Conservation (phyloP, 2,329 filamentous ascomycete genomes). For the Pyrenophora graminea region DNA sequence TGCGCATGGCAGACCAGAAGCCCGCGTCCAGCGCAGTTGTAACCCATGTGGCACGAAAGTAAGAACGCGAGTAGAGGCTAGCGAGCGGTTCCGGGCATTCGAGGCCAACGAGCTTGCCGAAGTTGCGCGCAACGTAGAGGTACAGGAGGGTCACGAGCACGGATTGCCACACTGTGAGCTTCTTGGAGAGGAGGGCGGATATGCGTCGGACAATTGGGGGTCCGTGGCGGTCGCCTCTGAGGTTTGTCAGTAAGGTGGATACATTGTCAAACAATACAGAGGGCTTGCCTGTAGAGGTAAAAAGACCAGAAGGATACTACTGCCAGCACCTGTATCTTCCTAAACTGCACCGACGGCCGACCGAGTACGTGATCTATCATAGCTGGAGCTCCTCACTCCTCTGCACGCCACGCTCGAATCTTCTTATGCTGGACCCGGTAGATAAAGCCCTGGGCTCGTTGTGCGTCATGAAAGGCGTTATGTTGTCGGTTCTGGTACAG, state of each 20-base stretch:
- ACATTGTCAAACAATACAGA: background rate
- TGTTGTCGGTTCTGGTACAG: slow-evolving; percentile 1
- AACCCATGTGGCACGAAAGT: slow-evolving; percentile 96
- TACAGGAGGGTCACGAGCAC: slow-evolving; percentile 86
- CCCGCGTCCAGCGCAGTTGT: slow-evolving; percentile 92
- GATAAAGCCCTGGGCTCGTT: background rate
- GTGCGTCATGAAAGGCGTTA: slow-evolving; percentile 24
- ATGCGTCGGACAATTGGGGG: slow-evolving; percentile 74
- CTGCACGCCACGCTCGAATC: background rate
- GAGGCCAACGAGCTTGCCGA: slow-evolving; percentile 87
- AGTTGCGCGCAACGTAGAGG: slow-evolving; percentile 89
- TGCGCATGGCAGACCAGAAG: slow-evolving; percentile 98
- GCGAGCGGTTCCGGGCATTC: slow-evolving; percentile 92
- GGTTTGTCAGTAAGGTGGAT: slow-evolving; percentile 17
- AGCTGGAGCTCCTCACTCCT: slow-evolving; percentile 4
- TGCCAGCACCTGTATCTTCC: slow-evolving; percentile 87
- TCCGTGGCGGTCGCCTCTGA: slow-evolving; percentile 82
- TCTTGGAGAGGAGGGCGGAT: slow-evolving; percentile 70
- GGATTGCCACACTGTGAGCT: slow-evolving; percentile 86
- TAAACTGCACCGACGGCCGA: slow-evolving; percentile 85
- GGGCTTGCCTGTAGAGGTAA: slow-evolving; percentile 73
- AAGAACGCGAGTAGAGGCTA: slow-evolving; percentile 89
- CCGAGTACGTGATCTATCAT: slow-evolving; percentile 83
- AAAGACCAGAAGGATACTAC: slow-evolving; percentile 90
- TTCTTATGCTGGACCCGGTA: slow-evolving; percentile 2